Base-by-base conservation (phyloP, 306 rosid genomes). In the Gleditsia sinensis region DNA sequence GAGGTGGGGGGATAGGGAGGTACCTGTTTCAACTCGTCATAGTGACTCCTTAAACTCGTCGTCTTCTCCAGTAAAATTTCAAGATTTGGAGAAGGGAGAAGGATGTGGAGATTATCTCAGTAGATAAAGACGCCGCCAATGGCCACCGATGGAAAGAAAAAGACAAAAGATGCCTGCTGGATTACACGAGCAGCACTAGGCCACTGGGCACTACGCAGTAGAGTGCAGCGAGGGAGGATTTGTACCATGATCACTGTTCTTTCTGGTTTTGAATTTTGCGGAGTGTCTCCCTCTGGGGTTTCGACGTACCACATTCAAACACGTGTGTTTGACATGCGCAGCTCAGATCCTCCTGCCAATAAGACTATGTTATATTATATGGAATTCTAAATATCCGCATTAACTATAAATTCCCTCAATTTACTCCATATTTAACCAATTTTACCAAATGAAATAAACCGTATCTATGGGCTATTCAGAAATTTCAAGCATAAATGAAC, bases 221-320 rank as follows among this genome's bases (percentile, higher is more conserved):
- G n/a, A n/a, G n/a, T n/a, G n/a, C n/a, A n/a, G n/a, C 25, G 32
- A 55, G 70, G 32, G 65, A 13, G 60, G 79, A 23, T 25, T 28
- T 1, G 43, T 2, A 20, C 12, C 69, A 54, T 61, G n/a, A 61
- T 53, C 74, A 45, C 34, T 28, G 27, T 61, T 45, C 66, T 4
- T 69, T 62, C 45, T 13, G 17, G 43, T 54, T 84, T 73, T 69
- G 56, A 80, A 63, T 69, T 67, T 40, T 39, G 19, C 2, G 66
- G 57, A 55, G 69, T 68, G 78, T 77, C n/a, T 45, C 33, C 1
- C 56, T 34, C 39, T 69, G 0, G 3, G 21, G 9, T 55, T 7
- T 6, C 30, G 7, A 32, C 82, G 60, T 11, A 62, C 67, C 10
- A 6, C 12, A n/a, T 53, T 23, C 9, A 3, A 4, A 24, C 83